phyloP scores from a whole-genome alignment of 345 rosid species.

The Conringia planisiliqua region DNA sequence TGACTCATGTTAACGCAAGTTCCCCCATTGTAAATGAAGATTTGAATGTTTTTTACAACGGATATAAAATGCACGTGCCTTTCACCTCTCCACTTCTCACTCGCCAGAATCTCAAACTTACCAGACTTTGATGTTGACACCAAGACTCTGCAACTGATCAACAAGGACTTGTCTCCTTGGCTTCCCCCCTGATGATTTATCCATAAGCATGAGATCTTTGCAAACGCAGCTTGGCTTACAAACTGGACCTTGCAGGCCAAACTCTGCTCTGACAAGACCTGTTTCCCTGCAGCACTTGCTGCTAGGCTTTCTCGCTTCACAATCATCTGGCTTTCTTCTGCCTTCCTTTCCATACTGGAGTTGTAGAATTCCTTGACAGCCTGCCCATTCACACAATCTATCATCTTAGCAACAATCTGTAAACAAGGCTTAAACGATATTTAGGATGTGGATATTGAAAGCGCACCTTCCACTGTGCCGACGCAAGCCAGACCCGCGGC shows the following conservation, averaged over 20 bases:
- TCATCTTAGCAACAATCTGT: not conserved
- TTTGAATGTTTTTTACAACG: not conserved
- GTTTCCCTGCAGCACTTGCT: not conserved
- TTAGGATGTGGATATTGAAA: not conserved
- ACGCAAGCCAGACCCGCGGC: conserved; percentile 51
- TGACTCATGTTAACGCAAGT: not conserved
- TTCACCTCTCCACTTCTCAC: not conserved
- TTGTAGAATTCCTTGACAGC: conserved; percentile 46
- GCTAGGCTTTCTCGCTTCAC: not conserved
- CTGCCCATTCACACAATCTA: conserved; percentile 22
- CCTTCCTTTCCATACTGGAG: not conserved
- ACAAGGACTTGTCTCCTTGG: conserved; percentile 4
- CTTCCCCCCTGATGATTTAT: conserved; percentile 15
- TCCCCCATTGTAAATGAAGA: not conserved
- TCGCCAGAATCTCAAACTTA: not conserved
- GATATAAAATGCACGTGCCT: not conserved
- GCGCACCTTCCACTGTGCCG: conserved; percentile 51
- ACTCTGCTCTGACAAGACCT: conserved; percentile 35
- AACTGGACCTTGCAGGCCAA: conserved; percentile 43
- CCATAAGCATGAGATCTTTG: conserved; percentile 39
- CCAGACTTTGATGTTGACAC: conserved; percentile 34
- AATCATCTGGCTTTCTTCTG: not conserved
- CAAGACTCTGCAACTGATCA: conserved; percentile 21
- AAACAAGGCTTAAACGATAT: too few species aligned
- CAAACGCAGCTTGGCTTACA: conserved; percentile 42